These are phyloP conservation scores for Hortaea sp. DNA, from an alignment of 2,329 filamentous ascomycete species.

Conservation along the genomic window DNA sequence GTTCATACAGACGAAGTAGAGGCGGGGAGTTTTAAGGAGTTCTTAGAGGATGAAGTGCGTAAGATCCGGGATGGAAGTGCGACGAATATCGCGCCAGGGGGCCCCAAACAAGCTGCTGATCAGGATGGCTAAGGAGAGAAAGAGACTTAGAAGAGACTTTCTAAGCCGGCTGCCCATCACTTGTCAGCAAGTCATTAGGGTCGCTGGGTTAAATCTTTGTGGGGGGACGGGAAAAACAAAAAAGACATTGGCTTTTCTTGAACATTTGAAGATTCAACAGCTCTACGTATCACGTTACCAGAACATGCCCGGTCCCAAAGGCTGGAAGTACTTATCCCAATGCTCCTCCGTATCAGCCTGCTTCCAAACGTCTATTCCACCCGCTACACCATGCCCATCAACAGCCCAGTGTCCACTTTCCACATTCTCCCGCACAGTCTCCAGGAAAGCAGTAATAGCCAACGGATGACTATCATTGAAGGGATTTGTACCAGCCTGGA, in stretches of 20 bases:
- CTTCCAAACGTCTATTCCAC: constrained; percentile 8
- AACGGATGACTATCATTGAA: constrained; percentile 5
- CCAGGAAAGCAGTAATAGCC: constrained; percentile 6
- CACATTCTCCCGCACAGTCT: constrained; percentile 5
- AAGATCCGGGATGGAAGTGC: too few species aligned
- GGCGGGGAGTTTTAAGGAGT: too few species aligned
- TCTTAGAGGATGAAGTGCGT: too few species aligned
- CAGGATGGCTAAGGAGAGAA: too few species aligned
- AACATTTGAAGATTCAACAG: background rate
- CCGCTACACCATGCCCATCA: constrained; percentile 6
- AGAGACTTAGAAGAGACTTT: too few species aligned
- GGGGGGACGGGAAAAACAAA: too few species aligned
- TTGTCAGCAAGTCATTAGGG: too few species aligned
- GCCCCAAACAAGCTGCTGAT: too few species aligned
- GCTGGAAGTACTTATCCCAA: constrained; percentile 7
- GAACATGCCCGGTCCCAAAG: constrained; percentile 6
- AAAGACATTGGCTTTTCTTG: too few species aligned
- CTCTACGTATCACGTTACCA: constrained; percentile 2
- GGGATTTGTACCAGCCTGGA: constrained; percentile 8
- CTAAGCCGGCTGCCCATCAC: too few species aligned
- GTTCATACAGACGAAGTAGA: background rate
- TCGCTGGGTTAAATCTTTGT: too few species aligned
- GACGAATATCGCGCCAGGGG: too few species aligned
- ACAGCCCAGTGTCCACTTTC: constrained; percentile 6
- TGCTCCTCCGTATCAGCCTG: constrained; percentile 8